These are phyloP conservation scores for Fonsecaea pedrosoi DNA, from an alignment of 2,329 filamentous ascomycete genomes.

Conservation along the genomic window DNA sequence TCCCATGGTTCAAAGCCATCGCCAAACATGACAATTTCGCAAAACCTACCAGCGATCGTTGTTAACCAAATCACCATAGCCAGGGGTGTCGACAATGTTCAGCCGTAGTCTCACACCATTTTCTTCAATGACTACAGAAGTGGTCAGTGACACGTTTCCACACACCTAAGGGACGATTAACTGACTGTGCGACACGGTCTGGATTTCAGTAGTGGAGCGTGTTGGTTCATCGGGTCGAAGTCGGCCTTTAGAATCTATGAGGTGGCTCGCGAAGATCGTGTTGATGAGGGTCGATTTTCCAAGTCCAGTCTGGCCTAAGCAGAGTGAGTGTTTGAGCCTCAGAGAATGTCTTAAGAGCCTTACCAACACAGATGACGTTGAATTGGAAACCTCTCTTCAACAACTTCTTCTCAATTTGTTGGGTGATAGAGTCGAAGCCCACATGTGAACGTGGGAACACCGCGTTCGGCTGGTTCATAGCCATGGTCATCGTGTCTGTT, in stretches of 20 bases:
- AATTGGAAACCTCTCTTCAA: constrained; percentile 99
- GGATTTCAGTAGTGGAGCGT: constrained; percentile 95
- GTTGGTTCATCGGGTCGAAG: constrained; percentile 90
- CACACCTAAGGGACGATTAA: constrained; percentile 26
- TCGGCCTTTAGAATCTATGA: constrained; percentile 98
- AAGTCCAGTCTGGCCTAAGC: constrained; percentile 90
- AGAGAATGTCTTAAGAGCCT: constrained; percentile 51
- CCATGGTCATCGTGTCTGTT: constrained; percentile 37
- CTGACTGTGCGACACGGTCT: constrained; percentile 87
- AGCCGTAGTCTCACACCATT: constrained; percentile 96
- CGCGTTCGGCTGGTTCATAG: constrained; percentile 51
- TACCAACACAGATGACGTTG: constrained; percentile 99
- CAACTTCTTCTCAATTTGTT: constrained; percentile 99
- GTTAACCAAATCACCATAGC: constrained; percentile 98
- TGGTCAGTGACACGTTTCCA: constrained; percentile 35
- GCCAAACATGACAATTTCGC: neutral
- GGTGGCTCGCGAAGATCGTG: constrained; percentile 99
- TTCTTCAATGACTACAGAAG: constrained; percentile 81
- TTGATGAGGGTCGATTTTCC: constrained; percentile 99
- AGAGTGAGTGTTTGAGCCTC: constrained; percentile 1
- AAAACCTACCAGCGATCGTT: constrained; percentile 83
- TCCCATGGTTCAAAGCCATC: constrained; percentile 14
- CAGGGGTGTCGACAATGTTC: constrained; percentile 98
- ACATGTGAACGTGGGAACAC: constrained; percentile 96
- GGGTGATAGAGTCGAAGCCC: constrained; percentile 99